A percentile compares a stretch with the other conserved stretches of the same genome.
phyloP scores from a whole-genome alignment of 768 basidiomycete species.

The Amanita phalloides region DNA sequence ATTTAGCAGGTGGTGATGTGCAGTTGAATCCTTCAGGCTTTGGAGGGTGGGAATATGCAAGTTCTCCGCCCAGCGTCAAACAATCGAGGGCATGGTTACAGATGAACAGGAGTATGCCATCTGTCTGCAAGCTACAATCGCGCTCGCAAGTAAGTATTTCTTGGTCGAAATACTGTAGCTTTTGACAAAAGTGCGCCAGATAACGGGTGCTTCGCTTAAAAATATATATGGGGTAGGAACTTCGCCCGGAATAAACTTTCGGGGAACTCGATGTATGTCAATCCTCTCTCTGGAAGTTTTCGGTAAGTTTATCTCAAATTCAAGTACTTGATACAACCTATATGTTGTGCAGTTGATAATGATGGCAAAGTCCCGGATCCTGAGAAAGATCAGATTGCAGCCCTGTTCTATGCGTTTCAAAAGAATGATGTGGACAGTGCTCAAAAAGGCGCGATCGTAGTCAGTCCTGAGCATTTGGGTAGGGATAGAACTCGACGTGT shows the following conservation, averaged over 20 bases:
- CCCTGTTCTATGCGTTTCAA: constrained; percentile 69
- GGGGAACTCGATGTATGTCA: constrained; percentile 68
- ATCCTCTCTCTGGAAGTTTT: constrained; percentile 79
- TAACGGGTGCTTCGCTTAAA: constrained; percentile 68
- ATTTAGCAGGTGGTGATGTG: neutral
- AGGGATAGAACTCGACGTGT: constrained; percentile 30
- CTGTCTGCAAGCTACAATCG: constrained; percentile 10
- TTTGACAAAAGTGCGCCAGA: constrained; percentile 18
- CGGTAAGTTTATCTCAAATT: constrained; percentile 32
- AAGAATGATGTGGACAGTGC: constrained; percentile 26
- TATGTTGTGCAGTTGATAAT: constrained; percentile 38
- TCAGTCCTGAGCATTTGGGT: constrained; percentile 29
- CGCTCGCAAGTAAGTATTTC: constrained; percentile 41
- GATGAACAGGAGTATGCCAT: constrained; percentile 14
- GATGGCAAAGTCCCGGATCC: constrained; percentile 55
- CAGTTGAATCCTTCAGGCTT: constrained; percentile 21
- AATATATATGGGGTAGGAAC: constrained; percentile 61
- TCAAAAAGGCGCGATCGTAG: constrained; percentile 42
- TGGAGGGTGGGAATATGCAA: constrained; percentile 76
- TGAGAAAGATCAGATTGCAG: constrained; percentile 50
- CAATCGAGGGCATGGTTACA: constrained; percentile 47
- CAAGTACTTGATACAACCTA: neutral
- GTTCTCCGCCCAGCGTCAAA: constrained; percentile 50
- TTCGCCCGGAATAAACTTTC: constrained; percentile 24
- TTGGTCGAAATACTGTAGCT: neutral